Evolutionary conservation across 768 basidiomycete species (phyloP).

Genomic region (Rhizopogon vulgaris): DNA sequence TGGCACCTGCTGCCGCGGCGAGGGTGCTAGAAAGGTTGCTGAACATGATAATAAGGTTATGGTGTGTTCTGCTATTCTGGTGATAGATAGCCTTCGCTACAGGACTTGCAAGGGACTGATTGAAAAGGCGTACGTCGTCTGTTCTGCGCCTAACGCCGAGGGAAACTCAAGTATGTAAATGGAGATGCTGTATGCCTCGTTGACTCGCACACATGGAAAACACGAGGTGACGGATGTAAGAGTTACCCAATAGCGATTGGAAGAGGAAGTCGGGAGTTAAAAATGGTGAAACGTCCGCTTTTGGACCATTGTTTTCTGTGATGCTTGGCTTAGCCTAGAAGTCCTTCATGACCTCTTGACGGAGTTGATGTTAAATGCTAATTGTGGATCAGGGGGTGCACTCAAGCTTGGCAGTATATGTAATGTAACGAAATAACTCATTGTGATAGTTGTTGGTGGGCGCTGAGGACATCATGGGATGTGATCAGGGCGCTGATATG

Average conservation of each 20-base stretch:
- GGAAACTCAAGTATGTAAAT: conserved; percentile 12
- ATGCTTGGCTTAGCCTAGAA: neutral
- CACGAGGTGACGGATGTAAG: conserved; percentile 14
- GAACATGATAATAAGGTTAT: conserved; percentile 32
- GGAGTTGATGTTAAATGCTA: neutral
- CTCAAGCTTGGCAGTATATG: neutral
- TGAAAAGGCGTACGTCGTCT: neutral
- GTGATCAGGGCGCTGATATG: neutral
- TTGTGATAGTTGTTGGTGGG: neutral
- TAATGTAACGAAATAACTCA: neutral
- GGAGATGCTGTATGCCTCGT: conserved; percentile 6
- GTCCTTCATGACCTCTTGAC: neutral
- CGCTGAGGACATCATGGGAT: neutral
- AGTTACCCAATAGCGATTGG: neutral
- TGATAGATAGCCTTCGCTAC: neutral
- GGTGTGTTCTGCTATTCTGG: neutral
- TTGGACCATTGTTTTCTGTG: neutral
- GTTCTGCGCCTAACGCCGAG: neutral
- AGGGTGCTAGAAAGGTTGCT: conserved; percentile 39
- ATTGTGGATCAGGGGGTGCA: neutral
- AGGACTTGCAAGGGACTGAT: neutral
- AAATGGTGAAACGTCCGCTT: neutral
- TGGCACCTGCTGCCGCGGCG: conserved; percentile 24
- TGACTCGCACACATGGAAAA: conserved; percentile 8
- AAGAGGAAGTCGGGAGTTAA: neutral